Conservation (phyloP, 345 rosid species). For the Toxicodendron radicans region DNA sequence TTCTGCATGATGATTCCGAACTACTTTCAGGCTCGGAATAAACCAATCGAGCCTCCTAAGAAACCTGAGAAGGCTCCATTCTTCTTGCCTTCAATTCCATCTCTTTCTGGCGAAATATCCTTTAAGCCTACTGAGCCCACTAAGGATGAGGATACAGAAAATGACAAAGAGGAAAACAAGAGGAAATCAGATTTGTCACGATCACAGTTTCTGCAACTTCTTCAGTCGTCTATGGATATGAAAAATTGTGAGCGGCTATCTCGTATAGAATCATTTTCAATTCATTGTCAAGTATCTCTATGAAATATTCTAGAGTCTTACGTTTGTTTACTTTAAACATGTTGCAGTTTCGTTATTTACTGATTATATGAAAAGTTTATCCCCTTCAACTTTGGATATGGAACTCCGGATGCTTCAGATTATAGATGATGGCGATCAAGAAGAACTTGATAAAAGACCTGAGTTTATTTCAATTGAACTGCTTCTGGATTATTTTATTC, state of each 20-base stretch:
- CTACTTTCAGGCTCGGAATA: constrained; percentile 63
- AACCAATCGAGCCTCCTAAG: constrained; percentile 92
- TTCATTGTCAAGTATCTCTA: background rate
- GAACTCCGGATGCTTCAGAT: constrained; percentile 94
- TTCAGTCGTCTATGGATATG: constrained; percentile 51
- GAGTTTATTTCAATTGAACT: constrained; percentile 64
- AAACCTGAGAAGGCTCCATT: constrained; percentile 91
- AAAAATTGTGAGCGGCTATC: constrained; percentile 55
- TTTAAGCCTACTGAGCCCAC: constrained; percentile 60
- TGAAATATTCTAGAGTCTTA: constrained; percentile 13
- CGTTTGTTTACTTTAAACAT: constrained; percentile 13
- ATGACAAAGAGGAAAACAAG: constrained; percentile 33
- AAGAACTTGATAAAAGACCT: constrained; percentile 62
- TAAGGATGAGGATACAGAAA: constrained; percentile 34
- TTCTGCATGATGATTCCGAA: background rate
- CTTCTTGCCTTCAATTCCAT: constrained; percentile 84
- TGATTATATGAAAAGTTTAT: constrained; percentile 73
- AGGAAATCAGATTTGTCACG: constrained; percentile 33
- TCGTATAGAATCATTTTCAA: background rate
- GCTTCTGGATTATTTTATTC: constrained; percentile 77
- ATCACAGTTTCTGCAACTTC: constrained; percentile 59
- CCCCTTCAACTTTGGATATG: constrained; percentile 85
- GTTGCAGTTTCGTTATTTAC: constrained; percentile 74
- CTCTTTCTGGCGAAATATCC: constrained; percentile 81
- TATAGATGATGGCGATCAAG: constrained; percentile 61